A percentile compares a stretch with the other conserved stretches of the same genome.
Evolutionary conservation across 2,329 filamentous ascomycete genomes (phyloP).

Genomic region (Stagonosporopsis tanaceti): DNA sequence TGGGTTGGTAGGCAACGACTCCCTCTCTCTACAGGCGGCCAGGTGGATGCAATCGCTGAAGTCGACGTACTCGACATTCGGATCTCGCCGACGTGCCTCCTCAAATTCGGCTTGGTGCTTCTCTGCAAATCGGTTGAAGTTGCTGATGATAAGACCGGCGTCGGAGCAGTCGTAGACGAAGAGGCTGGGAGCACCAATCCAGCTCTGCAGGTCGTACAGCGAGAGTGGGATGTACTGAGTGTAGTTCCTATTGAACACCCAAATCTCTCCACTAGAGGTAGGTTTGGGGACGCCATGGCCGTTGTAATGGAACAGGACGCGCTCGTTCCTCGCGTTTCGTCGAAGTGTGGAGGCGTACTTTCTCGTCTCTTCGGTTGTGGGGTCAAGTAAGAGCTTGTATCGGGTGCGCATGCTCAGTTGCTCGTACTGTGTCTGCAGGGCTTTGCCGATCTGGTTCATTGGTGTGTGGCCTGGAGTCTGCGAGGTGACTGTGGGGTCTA

Average conservation of each 20-base stretch:
- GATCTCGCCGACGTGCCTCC: conserved; percentile 77
- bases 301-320: conserved; percentile 98
- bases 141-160: conserved; percentile 92
- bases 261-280: conserved; percentile 94
- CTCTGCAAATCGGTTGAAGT: conserved; percentile 92
- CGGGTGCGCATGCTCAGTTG: conserved; percentile 93
- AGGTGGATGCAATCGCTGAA: conserved; percentile 92
- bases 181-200: conserved; percentile 93
- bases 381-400: conserved; percentile 96
- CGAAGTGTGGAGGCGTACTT: conserved; percentile 92
- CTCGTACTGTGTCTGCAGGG: conserved; percentile 95
- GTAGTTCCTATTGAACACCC: conserved; percentile 99
- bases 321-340: conserved; percentile 92
- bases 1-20: conserved; percentile 94
- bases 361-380: conserved; percentile 95
- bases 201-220: conserved; percentile 91
- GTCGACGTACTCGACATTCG: conserved; percentile 66
- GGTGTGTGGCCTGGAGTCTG: conserved; percentile 76
- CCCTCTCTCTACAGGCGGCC: conserved; percentile 87
- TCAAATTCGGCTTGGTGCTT: conserved; percentile 92
- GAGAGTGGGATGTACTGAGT: conserved; percentile 99
- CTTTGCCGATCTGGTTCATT: conserved; percentile 93
- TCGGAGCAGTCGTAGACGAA: conserved; percentile 99
- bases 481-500: conserved; percentile 83
- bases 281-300: conserved; percentile 97